Base-by-base conservation (phyloP, 805 yeast genomes). In the Kockiozyma suomiensis region DNA sequence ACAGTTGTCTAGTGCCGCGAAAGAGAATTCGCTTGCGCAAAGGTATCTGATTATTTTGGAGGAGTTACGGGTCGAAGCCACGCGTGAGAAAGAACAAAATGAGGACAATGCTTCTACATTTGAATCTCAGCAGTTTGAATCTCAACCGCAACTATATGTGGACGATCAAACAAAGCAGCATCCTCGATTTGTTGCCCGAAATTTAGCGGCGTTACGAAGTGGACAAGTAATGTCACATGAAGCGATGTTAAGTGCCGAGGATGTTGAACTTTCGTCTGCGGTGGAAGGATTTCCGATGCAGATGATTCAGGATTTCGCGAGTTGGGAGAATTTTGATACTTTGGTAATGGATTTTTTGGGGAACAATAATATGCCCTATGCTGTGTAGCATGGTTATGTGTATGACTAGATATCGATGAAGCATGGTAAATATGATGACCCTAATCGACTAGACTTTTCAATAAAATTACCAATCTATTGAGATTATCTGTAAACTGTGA, bases 21-120 rank as follows among this genome's bases (percentile, higher is more conserved):
- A 32, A n/a, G 63, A 42, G 33, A 54, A 61, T 32, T 58, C 65
- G 21, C 55, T 61, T 19, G 65, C 65, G n/a, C 61, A 61, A 28
- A 50, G 65, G 15, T 61, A 61, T 35, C 19, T 19, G 5, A 41
- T 54, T 48, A 35, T 61, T 50, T 33, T 61, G 15, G 65, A 61
- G 26, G 65, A 61, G 32, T 25, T 61, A 8, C 42, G 64, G 6
- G 19, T 25, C 15, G 64, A 59, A 33, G 57, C 64, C 10, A 38
- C 30, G 40, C 48, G 50, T n/a, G 51, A 28, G 30, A 48, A 48
- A 35, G 41, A 26, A n/a, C 41, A 35, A 40, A 10, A 13, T 10
- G 42, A 3, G 10, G n/a, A 17, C 12, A 17, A 6, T 3, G 46
- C 30, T 21, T 5, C 10, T n/a, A 19, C 26, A 6, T 10, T 30